Percentiles rank a stretch among this genome's conserved stretches.
Evolutionary conservation across 805 yeast species (phyloP).

Genomic region (Aciculoconidium aculeatum): DNA sequence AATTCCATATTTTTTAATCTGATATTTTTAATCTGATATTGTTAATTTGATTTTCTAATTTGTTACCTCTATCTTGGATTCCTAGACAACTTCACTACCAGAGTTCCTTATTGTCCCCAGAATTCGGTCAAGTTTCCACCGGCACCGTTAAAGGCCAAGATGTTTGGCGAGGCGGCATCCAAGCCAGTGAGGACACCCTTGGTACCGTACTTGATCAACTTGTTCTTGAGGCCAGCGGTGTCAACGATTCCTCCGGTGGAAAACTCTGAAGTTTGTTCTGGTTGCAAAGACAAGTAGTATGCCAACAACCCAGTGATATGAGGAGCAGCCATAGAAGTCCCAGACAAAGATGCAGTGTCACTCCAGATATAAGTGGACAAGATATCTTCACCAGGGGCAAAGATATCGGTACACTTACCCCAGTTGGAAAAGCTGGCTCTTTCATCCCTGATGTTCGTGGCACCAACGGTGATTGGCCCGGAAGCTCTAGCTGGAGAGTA

Average conservation of each 20-base stretch:
- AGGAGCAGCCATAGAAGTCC: constrained; percentile 98
- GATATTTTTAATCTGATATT: too few relatives aligned
- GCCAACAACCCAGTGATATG: constrained; percentile 90
- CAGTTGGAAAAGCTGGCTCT: constrained; percentile 95
- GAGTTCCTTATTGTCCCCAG: too few relatives aligned
- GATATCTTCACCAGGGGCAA: constrained; percentile 92
- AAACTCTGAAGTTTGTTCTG: constrained; percentile 62
- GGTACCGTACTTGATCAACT: constrained; percentile 64
- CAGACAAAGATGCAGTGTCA: constrained; percentile 75
- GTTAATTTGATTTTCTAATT: too few relatives aligned
- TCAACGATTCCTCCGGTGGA: constrained; percentile 50
- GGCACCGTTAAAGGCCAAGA: constrained; percentile 76
- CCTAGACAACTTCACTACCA: too few relatives aligned
- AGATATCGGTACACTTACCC: constrained; percentile 93
- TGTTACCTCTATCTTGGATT: too few relatives aligned
- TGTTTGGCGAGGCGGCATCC: constrained; percentile 63
- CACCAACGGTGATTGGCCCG: constrained; percentile 89
- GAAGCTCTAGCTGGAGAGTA: constrained; percentile 87
- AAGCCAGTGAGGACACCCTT: constrained; percentile 53
- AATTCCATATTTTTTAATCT: too few relatives aligned
- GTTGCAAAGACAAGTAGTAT: constrained; percentile 83
- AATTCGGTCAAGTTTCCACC: constrained; percentile 64
- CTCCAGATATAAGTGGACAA: constrained; percentile 81
- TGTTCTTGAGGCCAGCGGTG: constrained; percentile 72
- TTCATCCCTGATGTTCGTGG: constrained; percentile 79